phyloP scores from a whole-genome alignment of 2,329 filamentous ascomycete species.

The Colletotrichum musae region DNA sequence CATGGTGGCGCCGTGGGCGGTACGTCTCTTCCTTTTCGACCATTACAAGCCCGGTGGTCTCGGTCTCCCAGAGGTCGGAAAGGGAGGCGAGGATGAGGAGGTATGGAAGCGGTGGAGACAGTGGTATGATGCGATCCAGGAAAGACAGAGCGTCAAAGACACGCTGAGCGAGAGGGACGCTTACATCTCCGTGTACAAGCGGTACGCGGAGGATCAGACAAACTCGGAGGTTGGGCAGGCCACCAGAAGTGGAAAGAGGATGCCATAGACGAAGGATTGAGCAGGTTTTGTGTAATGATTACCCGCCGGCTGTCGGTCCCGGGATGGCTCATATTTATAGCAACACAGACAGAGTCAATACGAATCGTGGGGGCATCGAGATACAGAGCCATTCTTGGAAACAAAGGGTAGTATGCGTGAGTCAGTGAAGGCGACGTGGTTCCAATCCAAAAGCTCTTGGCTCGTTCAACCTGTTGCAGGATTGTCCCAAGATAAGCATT shows the following conservation, averaged over 20 bases:
- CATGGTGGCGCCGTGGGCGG: slow-evolving; percentile 80
- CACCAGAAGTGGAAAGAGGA: slow-evolving; percentile 71
- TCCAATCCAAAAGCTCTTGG: not conserved
- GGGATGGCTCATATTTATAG: not conserved
- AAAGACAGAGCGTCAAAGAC: slow-evolving; percentile 73
- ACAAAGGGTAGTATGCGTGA: slow-evolving; percentile 3
- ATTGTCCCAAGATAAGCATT: slow-evolving; percentile 15
- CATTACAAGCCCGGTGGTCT: slow-evolving; percentile 76
- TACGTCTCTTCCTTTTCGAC: slow-evolving; percentile 80
- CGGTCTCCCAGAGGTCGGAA: slow-evolving; percentile 55
- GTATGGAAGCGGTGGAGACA: slow-evolving; percentile 76
- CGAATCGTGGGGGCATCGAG: not conserved
- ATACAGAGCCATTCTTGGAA: not conserved
- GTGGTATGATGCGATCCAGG: slow-evolving; percentile 74
- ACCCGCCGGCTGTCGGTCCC: not conserved
- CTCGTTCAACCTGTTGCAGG: not conserved
- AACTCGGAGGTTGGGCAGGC: slow-evolving; percentile 74
- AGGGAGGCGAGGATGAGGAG: slow-evolving; percentile 61
- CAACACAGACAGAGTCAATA: too few relatives aligned
- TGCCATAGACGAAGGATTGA: slow-evolving; percentile 62
- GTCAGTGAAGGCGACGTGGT: slow-evolving; percentile 2
- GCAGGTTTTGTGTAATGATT: not conserved
- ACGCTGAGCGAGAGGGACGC: slow-evolving; percentile 78
- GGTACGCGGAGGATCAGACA: slow-evolving; percentile 77
- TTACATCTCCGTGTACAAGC: slow-evolving; percentile 78